Evolutionary conservation across 805 yeast genomes (phyloP).

Genomic region (Hemisphaericaspora nanyangensis): DNA sequence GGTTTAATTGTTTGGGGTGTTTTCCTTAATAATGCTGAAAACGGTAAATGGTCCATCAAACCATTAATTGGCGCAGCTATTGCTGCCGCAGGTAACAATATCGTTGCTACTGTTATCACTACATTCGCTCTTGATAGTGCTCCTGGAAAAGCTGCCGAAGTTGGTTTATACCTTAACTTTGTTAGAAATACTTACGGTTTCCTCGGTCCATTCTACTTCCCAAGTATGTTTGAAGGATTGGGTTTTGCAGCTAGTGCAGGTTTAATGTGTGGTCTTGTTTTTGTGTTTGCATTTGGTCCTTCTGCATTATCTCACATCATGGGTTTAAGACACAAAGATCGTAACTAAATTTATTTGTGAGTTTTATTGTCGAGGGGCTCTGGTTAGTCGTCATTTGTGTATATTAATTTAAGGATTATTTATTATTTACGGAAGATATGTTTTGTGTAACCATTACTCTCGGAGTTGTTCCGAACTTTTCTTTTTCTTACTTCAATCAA

Average conservation of each 20-base stretch:
- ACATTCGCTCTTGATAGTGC: constrained; percentile 17
- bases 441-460: too few species aligned
- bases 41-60: constrained; percentile 14
- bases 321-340: background rate
- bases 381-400: too few species aligned
- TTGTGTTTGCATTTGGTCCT: constrained; percentile 3
- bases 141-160: constrained; percentile 14
- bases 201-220: constrained; percentile 24
- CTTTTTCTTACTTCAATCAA: too few species aligned
- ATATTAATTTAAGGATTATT: too few species aligned
- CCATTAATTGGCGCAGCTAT: constrained; percentile 20
- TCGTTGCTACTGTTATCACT: constrained; percentile 17
- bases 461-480: too few species aligned
- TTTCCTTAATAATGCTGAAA: constrained; percentile 10
- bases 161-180: constrained; percentile 16
- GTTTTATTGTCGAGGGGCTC: too few species aligned
- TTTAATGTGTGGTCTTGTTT: constrained; percentile 6
- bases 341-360: too few species aligned
- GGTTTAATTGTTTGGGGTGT: constrained; percentile 20
- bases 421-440: too few species aligned
- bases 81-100: constrained; percentile 20
- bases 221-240: constrained; percentile 17
- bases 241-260: constrained; percentile 6
- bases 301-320: background rate
- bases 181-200: constrained; percentile 18